phyloP scores from a whole-genome alignment of 768 basidiomycete species.

The Tylopilus rubrobrunneus region DNA sequence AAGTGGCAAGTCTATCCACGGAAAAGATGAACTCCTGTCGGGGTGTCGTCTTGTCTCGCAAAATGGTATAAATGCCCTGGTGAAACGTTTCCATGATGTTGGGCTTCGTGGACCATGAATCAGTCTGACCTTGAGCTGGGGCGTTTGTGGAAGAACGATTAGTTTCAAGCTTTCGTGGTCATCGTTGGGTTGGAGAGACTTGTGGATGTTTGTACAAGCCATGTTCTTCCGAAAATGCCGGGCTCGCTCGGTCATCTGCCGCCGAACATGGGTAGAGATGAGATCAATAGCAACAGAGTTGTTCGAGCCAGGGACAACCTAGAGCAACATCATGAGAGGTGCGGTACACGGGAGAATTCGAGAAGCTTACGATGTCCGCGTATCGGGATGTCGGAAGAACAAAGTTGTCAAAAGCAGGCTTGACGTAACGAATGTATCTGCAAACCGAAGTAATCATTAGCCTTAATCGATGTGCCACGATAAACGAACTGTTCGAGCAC shows the following conservation, averaged over 20 bases:
- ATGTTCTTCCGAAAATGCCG: constrained; percentile 71
- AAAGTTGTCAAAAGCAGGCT: constrained; percentile 92
- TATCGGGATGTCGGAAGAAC: constrained; percentile 82
- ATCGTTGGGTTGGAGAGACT: constrained; percentile 34
- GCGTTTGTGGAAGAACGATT: constrained; percentile 69
- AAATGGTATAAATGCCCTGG: constrained; percentile 85
- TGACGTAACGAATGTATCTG: constrained; percentile 92
- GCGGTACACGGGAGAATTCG: neutral
- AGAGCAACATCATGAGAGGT: neutral
- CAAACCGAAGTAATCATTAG: constrained; percentile 1
- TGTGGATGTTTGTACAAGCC: constrained; percentile 45
- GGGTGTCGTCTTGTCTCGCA: constrained; percentile 67
- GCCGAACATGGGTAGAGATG: constrained; percentile 84
- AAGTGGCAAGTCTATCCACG: constrained; percentile 78
- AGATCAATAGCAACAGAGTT: constrained; percentile 91
- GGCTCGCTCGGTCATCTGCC: constrained; percentile 77
- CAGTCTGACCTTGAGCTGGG: constrained; percentile 65
- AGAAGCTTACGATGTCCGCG: constrained; percentile 74
- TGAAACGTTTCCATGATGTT: neutral
- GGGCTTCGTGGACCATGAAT: neutral
- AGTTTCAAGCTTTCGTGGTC: constrained; percentile 49
- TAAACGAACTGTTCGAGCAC: constrained; percentile 77
- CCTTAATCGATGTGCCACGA: neutral
- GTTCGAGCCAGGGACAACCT: constrained; percentile 95
- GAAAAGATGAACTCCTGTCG: constrained; percentile 93